These are phyloP conservation scores for Boletus rex-veris DNA, from an alignment of 768 basidiomycete species.

Conservation along the genomic window DNA sequence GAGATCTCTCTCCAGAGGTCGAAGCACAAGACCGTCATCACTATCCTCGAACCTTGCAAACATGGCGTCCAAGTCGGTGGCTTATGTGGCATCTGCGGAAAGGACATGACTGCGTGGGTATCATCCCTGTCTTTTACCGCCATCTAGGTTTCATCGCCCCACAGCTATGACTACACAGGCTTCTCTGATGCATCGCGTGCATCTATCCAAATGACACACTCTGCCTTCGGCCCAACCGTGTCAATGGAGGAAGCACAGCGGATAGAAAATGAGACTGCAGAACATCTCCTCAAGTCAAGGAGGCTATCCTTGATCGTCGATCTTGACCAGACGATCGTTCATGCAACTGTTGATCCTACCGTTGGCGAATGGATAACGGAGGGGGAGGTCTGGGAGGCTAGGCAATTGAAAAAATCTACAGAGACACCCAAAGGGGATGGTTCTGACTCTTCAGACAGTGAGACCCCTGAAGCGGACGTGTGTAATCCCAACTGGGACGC, in stretches of 20 bases:
- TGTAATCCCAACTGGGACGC: slow-evolving; percentile 94
- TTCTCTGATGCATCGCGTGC: slow-evolving; percentile 85
- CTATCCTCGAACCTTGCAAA: slow-evolving; percentile 88
- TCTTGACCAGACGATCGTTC: slow-evolving; percentile 97
- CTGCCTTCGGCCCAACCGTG: slow-evolving; percentile 85
- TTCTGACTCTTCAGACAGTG: slow-evolving; percentile 38
- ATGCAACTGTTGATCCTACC: slow-evolving; percentile 97
- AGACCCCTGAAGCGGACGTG: slow-evolving; percentile 46
- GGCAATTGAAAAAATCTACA: slow-evolving; percentile 43
- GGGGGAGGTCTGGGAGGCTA: slow-evolving; percentile 75
- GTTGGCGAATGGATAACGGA: slow-evolving; percentile 96
- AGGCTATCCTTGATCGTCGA: slow-evolving; percentile 96
- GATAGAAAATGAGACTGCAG: slow-evolving; percentile 79
- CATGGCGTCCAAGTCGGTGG: slow-evolving; percentile 92
- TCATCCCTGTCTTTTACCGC: slow-evolving; percentile 2
- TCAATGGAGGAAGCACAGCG: slow-evolving; percentile 89
- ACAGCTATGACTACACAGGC: slow-evolving; percentile 80
- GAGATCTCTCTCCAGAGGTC: slow-evolving; percentile 57
- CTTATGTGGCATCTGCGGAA: slow-evolving; percentile 90
- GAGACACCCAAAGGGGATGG: slow-evolving; percentile 29
- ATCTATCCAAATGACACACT: slow-evolving; percentile 92
- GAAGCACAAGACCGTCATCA: slow-evolving; percentile 56
- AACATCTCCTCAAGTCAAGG: slow-evolving; percentile 67
- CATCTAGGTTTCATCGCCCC: slow-evolving; percentile 10
- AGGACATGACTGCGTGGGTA: slow-evolving; percentile 86